Base-by-base conservation (phyloP, 2,329 filamentous ascomycete species). In the Aureobasidium sp. region DNA sequence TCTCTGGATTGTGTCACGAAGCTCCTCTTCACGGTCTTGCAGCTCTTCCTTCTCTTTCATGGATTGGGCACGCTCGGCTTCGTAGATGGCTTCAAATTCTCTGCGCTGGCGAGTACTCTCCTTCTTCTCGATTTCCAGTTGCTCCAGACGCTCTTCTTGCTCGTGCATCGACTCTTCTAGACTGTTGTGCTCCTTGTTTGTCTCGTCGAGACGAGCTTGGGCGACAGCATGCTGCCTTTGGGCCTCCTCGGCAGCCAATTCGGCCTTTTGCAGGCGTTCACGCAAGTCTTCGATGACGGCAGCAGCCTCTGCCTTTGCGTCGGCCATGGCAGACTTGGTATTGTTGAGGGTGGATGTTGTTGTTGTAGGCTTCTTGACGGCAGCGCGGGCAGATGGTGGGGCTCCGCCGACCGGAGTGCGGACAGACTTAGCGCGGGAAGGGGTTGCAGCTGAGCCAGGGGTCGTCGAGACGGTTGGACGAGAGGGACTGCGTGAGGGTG, bases 1-100 rank as follows among this genome's bases (percentile, higher is more conserved):
- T 61, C 93, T 83, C 77, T 96, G 91, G 70, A 97, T 94, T 61
- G 93, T 88, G 63, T 84, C 81, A 75, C 96, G 90, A 83, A 97
- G 87, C 74, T 96, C 91, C 71, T 96, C 91, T 72, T 97, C 91
- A 62, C 87, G 84, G 68, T 87, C 88, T 61, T 84, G 81, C 75
- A 92, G 88, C 68, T 95, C 90, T 67, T 97, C 92, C 78, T 95
- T 94, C 74, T 97, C 93, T 76, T 92, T 91, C 71, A 90, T 86
- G 77, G 93, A 89, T 61, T 90, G 86, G 70, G 87, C 90, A 66
- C 91, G 85, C 76, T 99, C 94, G 48, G 89, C 86, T 74, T 97
- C 93, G 74, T 96, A 95, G 66, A 95, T 92, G 66, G 87, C 86
- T 75, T 97, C 92, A 78, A 97, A 87, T 74, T 99, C 94, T 66